phyloP scores from a whole-genome alignment of 2,329 filamentous ascomycete genomes.

The Fusarium avenaceum region DNA sequence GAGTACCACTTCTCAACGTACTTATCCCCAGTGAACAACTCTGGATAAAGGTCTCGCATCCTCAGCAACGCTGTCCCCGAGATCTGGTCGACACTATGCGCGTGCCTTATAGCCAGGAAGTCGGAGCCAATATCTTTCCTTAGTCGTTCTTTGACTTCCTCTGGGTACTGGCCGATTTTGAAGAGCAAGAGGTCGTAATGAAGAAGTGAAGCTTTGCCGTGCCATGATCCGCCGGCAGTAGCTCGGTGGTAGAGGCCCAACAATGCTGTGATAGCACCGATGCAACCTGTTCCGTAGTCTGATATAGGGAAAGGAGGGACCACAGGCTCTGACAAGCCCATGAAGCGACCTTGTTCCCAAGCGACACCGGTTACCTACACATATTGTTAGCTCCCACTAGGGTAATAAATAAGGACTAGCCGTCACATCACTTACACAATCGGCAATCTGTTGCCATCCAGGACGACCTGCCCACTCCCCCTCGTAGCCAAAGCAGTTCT shows the following conservation, averaged over 20 bases:
- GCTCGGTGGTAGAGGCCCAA: slow-evolving; percentile 73
- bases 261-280: slow-evolving; percentile 76
- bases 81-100: slow-evolving; percentile 75
- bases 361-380: slow-evolving; percentile 67
- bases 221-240: slow-evolving; percentile 74
- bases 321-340: slow-evolving; percentile 73
- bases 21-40: slow-evolving; percentile 24
- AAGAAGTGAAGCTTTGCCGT: slow-evolving; percentile 73
- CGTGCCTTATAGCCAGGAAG: slow-evolving; percentile 70
- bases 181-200: slow-evolving; percentile 78
- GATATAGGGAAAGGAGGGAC: slow-evolving; percentile 75
- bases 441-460: slow-evolving; percentile 81
- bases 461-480: slow-evolving; percentile 72
- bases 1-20: slow-evolving; percentile 45
- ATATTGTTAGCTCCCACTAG: not conserved
- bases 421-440: slow-evolving; percentile 60
- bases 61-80: slow-evolving; percentile 69
- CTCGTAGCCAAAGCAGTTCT: slow-evolving; percentile 77
- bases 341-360: slow-evolving; percentile 73
- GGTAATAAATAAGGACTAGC: rapidly evolving
- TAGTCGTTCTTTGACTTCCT: slow-evolving; percentile 65
- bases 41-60: slow-evolving; percentile 36
- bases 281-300: slow-evolving; percentile 79
- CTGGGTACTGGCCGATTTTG: slow-evolving; percentile 69
- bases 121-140: slow-evolving; percentile 62